Base-by-base conservation (phyloP, 208 protist species). In the Trypanosoma conorhini region DNA sequence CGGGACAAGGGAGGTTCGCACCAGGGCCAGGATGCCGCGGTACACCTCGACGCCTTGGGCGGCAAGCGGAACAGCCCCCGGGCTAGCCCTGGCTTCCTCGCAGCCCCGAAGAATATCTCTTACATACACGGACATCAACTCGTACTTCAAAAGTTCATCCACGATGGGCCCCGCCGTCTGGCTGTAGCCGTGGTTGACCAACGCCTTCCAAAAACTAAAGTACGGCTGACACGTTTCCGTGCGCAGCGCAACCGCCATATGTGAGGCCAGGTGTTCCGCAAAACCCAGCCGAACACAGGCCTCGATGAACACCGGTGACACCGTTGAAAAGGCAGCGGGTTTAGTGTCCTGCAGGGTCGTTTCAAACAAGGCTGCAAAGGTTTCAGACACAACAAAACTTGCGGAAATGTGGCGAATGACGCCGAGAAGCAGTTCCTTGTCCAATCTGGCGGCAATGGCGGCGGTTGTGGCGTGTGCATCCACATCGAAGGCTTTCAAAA, bases 151-250 rank as follows among this genome's bases (percentile, higher is more conserved):
- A n/a, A 93, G 61, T 13, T 80, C 79, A 57, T 93, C 87, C 17
- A 86, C 83, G 9, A 93, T 52, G 1, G 87, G 87, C 1, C 87
- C 87, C 31, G 87, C 82, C 58, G 77, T 84, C 71, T 90, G 82
- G 62, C 80, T 89, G 66, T 83, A 84, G 17, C 87, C 87, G 59
- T 80, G 85, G 59, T 89, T 88, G 48, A 93, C 62, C 50, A 93
- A 42, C 66, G 88, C 87, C 50, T 82, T 79, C 28, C 85, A 74
- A 55, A 93, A 87, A 70, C 86, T 83, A 60, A 90, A 93, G 76
- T 89, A 90, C 56, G 83, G 76, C 62, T 90, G 81, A 60, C 74
- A 58, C n/a, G 60, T 51, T 3, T 67, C 63, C 13, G 79, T 65
- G 26, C 59, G 54, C 17, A 90, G 73, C 5, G 81, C 85, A 19